phyloP scores from a whole-genome alignment of 257 asterid species.

The Cordia subcordata region DNA sequence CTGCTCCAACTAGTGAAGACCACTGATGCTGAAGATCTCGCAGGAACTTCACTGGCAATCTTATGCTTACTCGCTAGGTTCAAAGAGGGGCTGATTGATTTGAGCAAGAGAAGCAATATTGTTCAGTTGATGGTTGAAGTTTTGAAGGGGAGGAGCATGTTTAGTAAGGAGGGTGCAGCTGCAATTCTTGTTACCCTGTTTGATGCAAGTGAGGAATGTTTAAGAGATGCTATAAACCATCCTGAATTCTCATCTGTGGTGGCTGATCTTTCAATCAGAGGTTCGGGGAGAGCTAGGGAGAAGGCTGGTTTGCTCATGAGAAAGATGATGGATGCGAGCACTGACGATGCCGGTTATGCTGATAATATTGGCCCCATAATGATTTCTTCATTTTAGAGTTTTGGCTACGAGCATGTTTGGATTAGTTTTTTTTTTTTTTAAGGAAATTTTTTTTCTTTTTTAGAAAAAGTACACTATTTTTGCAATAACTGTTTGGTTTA shows the following conservation, averaged over 20 bases:
- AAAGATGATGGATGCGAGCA: slow-evolving; percentile 45
- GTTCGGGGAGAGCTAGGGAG: slow-evolving; percentile 61
- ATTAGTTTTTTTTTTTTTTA: no score
- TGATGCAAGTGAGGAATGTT: slow-evolving; percentile 56
- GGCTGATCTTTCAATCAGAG: slow-evolving; percentile 69
- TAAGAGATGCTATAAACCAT: slow-evolving; percentile 41
- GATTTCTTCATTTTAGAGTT: no score
- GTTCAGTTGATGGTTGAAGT: slow-evolving; percentile 40
- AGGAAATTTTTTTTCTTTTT: no score
- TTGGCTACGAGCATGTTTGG: no score
- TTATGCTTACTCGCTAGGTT: slow-evolving; percentile 62
- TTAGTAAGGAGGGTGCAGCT: slow-evolving; percentile 68
- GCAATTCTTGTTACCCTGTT: slow-evolving; percentile 58
- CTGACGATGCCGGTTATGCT: slow-evolving; percentile 6
- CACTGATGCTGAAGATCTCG: slow-evolving; percentile 45
- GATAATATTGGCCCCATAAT: slow-evolving; percentile 6
- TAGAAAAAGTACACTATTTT: no score
- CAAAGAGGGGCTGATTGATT: slow-evolving; percentile 57
- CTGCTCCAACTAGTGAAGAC: slow-evolving; percentile 40
- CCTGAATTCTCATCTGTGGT: slow-evolving; percentile 52
- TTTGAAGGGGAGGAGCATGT: slow-evolving; percentile 47
- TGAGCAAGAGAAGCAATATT: slow-evolving; percentile 33
- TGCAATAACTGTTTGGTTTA: no score
- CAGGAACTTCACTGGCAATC: slow-evolving; percentile 50
- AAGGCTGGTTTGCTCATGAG: slow-evolving; percentile 58